Conservation (phyloP, 805 yeast species). For the Kodamaea fukazawae region DNA sequence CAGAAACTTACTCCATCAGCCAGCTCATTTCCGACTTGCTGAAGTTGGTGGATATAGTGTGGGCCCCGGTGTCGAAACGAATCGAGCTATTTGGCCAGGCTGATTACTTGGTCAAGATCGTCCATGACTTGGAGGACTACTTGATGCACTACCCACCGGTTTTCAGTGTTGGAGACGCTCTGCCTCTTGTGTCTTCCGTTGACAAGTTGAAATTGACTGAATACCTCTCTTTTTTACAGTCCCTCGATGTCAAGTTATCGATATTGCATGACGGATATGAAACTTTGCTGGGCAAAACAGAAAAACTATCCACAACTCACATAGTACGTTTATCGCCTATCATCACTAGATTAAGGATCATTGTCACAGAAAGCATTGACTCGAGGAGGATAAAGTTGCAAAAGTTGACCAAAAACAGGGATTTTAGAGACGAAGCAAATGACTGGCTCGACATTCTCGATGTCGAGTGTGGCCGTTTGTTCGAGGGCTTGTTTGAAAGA, state of each 20-base stretch:
- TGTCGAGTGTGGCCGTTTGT: slow-evolving; percentile 35
- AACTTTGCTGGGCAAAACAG: slow-evolving; percentile 18
- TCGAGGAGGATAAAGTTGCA: slow-evolving; percentile 11
- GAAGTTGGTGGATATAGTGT: slow-evolving; percentile 51
- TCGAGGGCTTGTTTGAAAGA: slow-evolving; percentile 40
- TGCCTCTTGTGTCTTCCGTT: slow-evolving; percentile 8
- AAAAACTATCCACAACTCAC: slow-evolving; percentile 47
- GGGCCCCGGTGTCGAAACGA: slow-evolving; percentile 50
- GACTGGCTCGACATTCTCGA: slow-evolving; percentile 22
- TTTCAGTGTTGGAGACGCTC: slow-evolving; percentile 10
- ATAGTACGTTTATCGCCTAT: slow-evolving; percentile 50
- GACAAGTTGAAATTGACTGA: slow-evolving; percentile 14
- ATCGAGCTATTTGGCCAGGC: slow-evolving; percentile 53
- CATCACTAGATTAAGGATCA: slow-evolving; percentile 50
- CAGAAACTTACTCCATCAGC: slow-evolving; percentile 20
- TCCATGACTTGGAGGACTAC: slow-evolving; percentile 68
- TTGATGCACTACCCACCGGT: slow-evolving; percentile 33
- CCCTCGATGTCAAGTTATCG: slow-evolving; percentile 27
- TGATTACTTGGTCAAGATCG: slow-evolving; percentile 57
- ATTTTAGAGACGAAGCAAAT: slow-evolving; percentile 7
- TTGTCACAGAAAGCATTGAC: slow-evolving; percentile 30
- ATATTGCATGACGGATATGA: slow-evolving; percentile 31
- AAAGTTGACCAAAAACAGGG: neutral
- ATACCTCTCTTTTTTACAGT: slow-evolving; percentile 36
- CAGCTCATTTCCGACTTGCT: slow-evolving; percentile 46